phyloP scores from a whole-genome alignment of 2,329 filamentous ascomycete genomes.

The Neonectria punicea region DNA sequence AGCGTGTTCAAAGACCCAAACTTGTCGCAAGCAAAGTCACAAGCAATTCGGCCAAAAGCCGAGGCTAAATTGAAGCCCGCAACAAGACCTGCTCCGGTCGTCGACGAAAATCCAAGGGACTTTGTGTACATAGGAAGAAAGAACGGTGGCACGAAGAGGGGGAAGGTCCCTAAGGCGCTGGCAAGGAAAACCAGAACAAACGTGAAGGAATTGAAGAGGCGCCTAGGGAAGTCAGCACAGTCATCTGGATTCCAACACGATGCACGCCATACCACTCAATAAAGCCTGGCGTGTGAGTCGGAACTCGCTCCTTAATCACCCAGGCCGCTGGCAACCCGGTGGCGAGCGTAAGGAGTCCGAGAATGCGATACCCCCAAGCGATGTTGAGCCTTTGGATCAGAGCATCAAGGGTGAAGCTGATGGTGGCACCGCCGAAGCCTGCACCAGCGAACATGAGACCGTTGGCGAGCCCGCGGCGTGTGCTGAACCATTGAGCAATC shows the following conservation, averaged over 20 bases:
- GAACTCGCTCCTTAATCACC: constrained; percentile 58
- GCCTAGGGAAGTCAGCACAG: constrained; percentile 46
- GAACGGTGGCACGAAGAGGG: constrained; percentile 68
- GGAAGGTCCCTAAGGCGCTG: constrained; percentile 67
- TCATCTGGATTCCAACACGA: background rate
- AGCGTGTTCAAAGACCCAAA: constrained; percentile 66
- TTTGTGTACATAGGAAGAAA: constrained; percentile 66
- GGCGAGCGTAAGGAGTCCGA: constrained; percentile 60
- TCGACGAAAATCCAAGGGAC: constrained; percentile 62
- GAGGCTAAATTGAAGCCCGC: constrained; percentile 70
- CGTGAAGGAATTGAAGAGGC: constrained; percentile 60
- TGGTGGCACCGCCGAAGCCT: constrained; percentile 64
- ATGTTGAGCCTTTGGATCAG: constrained; percentile 56
- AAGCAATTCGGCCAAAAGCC: constrained; percentile 64
- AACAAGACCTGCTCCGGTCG: constrained; percentile 64
- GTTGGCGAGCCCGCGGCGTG: constrained; percentile 63
- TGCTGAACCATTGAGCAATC: constrained; percentile 64
- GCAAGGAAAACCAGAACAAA: constrained; percentile 64
- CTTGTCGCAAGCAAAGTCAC: constrained; percentile 62
- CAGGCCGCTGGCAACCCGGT: constrained; percentile 66
- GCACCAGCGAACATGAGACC: constrained; percentile 63
- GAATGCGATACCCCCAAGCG: constrained; percentile 62
- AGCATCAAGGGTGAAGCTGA: constrained; percentile 59
- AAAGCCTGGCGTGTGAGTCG: constrained; percentile 39
- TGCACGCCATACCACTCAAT: constrained; percentile 56